Conservation (phyloP, 441 rosid species). For the Sinapis alba region DNA sequence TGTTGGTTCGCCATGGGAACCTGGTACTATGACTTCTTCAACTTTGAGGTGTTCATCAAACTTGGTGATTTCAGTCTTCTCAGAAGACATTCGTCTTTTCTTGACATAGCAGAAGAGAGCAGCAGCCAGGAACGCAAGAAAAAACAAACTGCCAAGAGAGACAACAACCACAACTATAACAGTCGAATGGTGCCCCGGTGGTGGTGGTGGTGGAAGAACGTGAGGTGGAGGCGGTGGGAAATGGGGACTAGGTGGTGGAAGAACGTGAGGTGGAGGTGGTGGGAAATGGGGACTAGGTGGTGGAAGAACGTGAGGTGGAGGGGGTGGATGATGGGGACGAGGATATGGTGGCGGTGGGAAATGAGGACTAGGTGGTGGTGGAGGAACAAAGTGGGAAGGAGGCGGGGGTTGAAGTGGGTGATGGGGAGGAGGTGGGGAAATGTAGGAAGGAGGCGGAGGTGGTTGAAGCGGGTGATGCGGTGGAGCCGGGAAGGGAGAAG, state of each 20-base stretch:
- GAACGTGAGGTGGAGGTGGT: conserved; percentile 50
- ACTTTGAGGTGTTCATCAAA: conserved; percentile 67
- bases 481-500: conserved; percentile 36
- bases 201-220: conserved; percentile 49
- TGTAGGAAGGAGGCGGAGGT: conserved; percentile 34
- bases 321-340: conserved; percentile 40
- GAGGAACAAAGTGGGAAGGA: conserved; percentile 37
- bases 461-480: conserved; percentile 13
- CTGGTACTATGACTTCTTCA: conserved; percentile 62
- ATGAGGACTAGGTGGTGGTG: conserved; percentile 38
- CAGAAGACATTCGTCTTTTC: conserved; percentile 54
- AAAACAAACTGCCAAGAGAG: conserved; percentile 70
- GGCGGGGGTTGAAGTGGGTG: conserved; percentile 29
- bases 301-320: conserved; percentile 55
- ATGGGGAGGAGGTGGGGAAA: conserved; percentile 31
- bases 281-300: conserved; percentile 43
- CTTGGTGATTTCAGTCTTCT: conserved; percentile 48
- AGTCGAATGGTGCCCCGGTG: conserved; percentile 55
- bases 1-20: conserved; percentile 58
- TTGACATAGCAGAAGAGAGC: conserved; percentile 64
- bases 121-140: conserved; percentile 67
- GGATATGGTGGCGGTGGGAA: conserved; percentile 43
- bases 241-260: conserved; percentile 49
- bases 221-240: conserved; percentile 50
- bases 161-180: conserved; percentile 62